Conservation (phyloP, 306 rosid genomes). For the Prunus fruticosa region DNA sequence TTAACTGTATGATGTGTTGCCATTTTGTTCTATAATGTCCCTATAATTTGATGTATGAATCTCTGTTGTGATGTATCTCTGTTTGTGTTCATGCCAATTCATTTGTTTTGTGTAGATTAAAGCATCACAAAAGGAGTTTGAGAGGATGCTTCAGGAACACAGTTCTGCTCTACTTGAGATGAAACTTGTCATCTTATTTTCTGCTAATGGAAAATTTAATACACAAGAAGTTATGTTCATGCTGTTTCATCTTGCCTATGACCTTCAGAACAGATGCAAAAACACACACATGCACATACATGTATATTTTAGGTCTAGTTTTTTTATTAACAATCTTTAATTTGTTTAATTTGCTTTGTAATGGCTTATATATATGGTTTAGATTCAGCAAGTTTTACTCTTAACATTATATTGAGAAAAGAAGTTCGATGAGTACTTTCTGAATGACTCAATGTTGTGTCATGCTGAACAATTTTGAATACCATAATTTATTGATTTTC, state of each 20-base stretch:
- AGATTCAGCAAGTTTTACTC: not conserved
- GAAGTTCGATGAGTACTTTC: no score
- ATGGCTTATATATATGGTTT: not conserved
- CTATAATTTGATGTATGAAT: not conserved
- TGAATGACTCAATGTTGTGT: not conserved
- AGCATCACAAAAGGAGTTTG: constrained; percentile 79
- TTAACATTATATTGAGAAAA: no score
- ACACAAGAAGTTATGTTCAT: not conserved
- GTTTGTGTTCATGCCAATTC: not conserved
- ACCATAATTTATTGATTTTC: not conserved
- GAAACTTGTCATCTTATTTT: constrained; percentile 15
- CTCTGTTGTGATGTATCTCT: not conserved
- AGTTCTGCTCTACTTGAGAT: constrained; percentile 51
- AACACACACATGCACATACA: not conserved
- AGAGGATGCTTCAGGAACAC: constrained; percentile 75
- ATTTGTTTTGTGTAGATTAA: constrained; percentile 54
- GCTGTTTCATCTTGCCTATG: constrained; percentile 4
- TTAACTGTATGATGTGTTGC: not conserved
- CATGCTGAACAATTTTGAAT: not conserved
- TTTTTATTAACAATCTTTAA: not conserved
- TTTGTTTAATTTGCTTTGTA: not conserved
- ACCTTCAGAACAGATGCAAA: not conserved
- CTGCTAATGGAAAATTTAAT: not conserved
- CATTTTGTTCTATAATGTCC: not conserved
- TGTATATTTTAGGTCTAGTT: not conserved